phyloP scores from a whole-genome alignment of 257 asterid genomes.

The Nicotiana benthamiana region DNA sequence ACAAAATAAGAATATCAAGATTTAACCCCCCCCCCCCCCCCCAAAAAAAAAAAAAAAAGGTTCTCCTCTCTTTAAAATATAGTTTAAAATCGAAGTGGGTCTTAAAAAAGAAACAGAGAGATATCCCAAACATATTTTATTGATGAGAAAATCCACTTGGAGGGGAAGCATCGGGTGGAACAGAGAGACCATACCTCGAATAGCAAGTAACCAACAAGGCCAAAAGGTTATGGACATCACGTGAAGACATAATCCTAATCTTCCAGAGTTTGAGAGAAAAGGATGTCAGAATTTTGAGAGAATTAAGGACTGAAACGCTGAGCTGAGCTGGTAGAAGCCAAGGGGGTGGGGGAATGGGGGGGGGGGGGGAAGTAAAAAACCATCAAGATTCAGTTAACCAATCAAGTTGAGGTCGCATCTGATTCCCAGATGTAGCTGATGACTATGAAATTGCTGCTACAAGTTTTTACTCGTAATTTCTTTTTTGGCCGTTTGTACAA shows the following conservation, averaged over 20 bases:
- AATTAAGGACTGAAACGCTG: neutral
- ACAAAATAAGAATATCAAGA: neutral
- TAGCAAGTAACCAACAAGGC: constrained; percentile 13
- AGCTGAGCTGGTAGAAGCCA: neutral
- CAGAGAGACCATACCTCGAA: constrained; percentile 24
- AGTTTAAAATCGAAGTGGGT: neutral
- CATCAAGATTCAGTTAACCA: neutral
- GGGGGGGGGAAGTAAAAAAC: too few relatives aligned
- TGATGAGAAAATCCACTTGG: neutral
- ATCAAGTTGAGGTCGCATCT: neutral
- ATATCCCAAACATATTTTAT: neutral
- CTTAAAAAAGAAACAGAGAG: neutral
- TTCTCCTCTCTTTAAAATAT: neutral
- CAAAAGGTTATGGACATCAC: constrained; percentile 33
- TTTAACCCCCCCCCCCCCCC: neutral
- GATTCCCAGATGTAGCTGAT: neutral
- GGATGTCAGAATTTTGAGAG: neutral
- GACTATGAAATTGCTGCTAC: neutral
- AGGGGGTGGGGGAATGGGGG: too few relatives aligned
- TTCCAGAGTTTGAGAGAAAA: neutral
- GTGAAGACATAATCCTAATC: constrained; percentile 19
- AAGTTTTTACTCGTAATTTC: neutral
- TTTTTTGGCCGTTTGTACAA: too few relatives aligned
- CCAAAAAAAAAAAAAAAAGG: neutral
- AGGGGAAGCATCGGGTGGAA: neutral